Base-by-base conservation (phyloP, 192 early-diverging fungal species). In the Linnemannia hyalina region DNA sequence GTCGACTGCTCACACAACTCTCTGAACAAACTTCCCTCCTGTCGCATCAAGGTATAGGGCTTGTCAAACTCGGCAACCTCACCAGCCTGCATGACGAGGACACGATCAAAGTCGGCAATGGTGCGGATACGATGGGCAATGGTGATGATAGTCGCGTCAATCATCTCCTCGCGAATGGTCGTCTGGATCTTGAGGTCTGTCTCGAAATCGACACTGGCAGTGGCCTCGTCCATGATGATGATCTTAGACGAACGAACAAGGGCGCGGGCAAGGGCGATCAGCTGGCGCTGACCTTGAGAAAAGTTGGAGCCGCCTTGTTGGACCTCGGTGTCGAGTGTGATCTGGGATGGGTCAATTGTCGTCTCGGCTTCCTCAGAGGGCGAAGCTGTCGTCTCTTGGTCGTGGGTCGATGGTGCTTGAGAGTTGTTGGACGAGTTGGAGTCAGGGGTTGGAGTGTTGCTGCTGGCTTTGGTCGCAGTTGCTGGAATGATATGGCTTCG, bases 191-290 rank as follows among this genome's bases (percentile, higher is more conserved):
- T 91, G 40, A 89, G 86, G 81, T 98, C 97, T 0, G 96, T 97
- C 65, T 93, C 92, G 79, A 93, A 93, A 76, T 98, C 97, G 4
- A 98, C 95, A 8, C 92, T 93, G 15, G 97, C 97, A 0, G 98
- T 98, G 4, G 97, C 97, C 80, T 97, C 97, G 83, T 97, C 95
- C 90, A 97, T 91, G 42, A 97, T 89, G 55, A 97, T 93, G n/a
- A 96, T 73, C 69, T 87, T 88, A 60, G 90, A 89, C 10, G 89
- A 85, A 70, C 94, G 91, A n/a, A 96, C 89, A 36, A 96, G 80
- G 0, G 95, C 95, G 44, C 95, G 92, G 1, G 95, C 95, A 20
- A 96, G 83, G 6, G 91, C 89, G 26, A 96, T 90, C 32, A 96
- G 82, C 81, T 95, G 95, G 18, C 94, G 89, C 82, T 96, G 95